Evolutionary conservation across 805 yeast species (phyloP), one percentile per base, ranked within the genome.

Genomic region (Ogataea ramenticola): DNA sequence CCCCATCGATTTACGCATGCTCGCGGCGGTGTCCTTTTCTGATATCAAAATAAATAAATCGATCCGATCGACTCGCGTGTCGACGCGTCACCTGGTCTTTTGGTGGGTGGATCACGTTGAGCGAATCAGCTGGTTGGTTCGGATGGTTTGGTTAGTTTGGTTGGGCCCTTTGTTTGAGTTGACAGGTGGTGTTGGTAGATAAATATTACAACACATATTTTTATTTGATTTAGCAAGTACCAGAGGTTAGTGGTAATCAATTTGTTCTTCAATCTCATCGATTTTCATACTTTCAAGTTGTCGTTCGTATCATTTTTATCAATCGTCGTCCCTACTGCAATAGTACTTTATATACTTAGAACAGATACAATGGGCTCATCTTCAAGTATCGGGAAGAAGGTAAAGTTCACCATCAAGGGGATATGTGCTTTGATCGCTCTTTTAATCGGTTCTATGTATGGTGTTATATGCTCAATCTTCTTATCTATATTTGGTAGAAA

Each of bases 381-480:
- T 34, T 34, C 37, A 10, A 17, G 24, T 8, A 19, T 34, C 12
- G 14, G 60, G 10, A 62, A 62, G 38, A 55, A 53, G 9, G n/a
- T 73, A 40, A 75, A 77, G 53, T 85, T 78, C 58, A 75, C 74
- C 60, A 51, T 68, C 43, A 83, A 80, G 60, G 73, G 82, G 1
- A 54, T 72, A 1, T 59, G 79, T 7, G 84, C 82, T 22, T 70
- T 79, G 2, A 50, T 72, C 3, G 61, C 81, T 27, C 63, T 84
- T 36, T 58, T 77, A 15, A 64, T 79, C 0, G 75, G 86, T 59
- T 89, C 89, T 2, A 46, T 80, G 6, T 86, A 84, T 54, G 96
- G 96, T 46, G 86, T 86, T 2, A 41, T 85, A 10, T 86, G 89
- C 20, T 88, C 97, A 2, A 59, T 86, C 1, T 48, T 77, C 7